phyloP scores from a whole-genome alignment of 2,329 filamentous ascomycete genomes.

The Daldinia sp. region DNA sequence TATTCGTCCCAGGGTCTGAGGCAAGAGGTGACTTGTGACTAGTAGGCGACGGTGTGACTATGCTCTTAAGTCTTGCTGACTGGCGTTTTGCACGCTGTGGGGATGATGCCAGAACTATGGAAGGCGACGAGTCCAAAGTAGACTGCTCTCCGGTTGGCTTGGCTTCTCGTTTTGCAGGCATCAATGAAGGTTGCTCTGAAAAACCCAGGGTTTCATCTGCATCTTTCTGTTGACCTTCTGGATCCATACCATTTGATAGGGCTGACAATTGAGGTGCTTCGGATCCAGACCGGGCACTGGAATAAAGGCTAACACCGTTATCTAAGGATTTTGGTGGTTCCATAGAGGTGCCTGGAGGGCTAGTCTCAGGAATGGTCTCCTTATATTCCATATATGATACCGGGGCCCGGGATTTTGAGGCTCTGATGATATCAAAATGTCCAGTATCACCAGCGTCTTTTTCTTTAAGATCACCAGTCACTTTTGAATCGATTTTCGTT shows the following conservation, averaged over 20 bases:
- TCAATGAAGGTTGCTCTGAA: slow-evolving; percentile 11
- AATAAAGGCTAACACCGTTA: slow-evolving; percentile 36
- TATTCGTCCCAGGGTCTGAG: slow-evolving; percentile 37
- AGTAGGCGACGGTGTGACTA: slow-evolving; percentile 37
- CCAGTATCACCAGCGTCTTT: background rate
- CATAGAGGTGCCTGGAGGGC: slow-evolving; percentile 39
- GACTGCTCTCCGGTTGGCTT: slow-evolving; percentile 3
- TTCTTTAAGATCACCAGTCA: slow-evolving; percentile 6
- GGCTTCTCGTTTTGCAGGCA: slow-evolving; percentile 4
- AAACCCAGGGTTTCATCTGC: slow-evolving; percentile 14
- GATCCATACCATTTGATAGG: slow-evolving; percentile 22
- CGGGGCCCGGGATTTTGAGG: slow-evolving; percentile 18
- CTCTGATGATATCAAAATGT: background rate
- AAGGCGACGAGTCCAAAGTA: slow-evolving; percentile 36
- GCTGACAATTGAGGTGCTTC: slow-evolving; percentile 37
- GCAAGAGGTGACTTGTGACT: slow-evolving; percentile 13
- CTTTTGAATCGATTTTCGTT: slow-evolving; percentile 1
- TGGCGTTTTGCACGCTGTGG: slow-evolving; percentile 35
- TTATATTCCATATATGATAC: slow-evolving; percentile 31
- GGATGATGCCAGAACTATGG: slow-evolving; percentile 40
- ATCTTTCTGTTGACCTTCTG: slow-evolving; percentile 20
- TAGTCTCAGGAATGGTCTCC: slow-evolving; percentile 47
- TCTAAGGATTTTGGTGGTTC: slow-evolving; percentile 37
- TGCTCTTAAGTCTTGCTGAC: slow-evolving; percentile 31
- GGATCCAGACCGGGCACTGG: slow-evolving; percentile 34